Percentiles rank a stretch among this genome's conserved stretches.
These are phyloP conservation scores for Aspergillus ochraceus DNA, from an alignment of 2,329 filamentous ascomycete genomes.

Conservation along the genomic window DNA sequence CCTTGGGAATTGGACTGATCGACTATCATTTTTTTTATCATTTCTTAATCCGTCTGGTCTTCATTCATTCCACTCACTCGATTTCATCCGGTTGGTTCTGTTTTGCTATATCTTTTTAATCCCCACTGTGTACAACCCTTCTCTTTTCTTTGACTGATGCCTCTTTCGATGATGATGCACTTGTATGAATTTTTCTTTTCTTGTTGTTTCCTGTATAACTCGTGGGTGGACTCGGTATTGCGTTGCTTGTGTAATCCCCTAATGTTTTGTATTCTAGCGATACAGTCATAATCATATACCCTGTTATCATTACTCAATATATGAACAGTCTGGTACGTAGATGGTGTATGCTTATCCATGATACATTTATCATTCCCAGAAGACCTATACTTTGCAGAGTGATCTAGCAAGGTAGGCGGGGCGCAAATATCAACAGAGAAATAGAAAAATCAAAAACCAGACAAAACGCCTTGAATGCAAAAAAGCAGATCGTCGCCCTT, in stretches of 20 bases:
- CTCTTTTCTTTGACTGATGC: background rate
- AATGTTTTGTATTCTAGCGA: constrained; percentile 20
- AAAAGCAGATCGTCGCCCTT: background rate
- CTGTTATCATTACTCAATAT: background rate
- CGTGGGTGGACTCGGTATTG: constrained; percentile 9
- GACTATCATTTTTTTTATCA: constrained; percentile 10
- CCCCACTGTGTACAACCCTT: background rate
- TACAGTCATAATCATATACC: constrained; percentile 9
- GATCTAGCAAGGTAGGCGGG: background rate
- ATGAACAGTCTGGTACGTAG: background rate
- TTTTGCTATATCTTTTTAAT: constrained; percentile 1
- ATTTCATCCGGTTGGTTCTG: constrained; percentile 2
- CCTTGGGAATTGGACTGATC: constrained; percentile 31
- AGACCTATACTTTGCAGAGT: background rate
- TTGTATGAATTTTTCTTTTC: constrained; percentile 1
- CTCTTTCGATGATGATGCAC: constrained; percentile 8
- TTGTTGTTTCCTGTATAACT: constrained; percentile 7
- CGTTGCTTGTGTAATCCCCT: constrained; percentile 11
- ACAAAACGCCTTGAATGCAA: constrained; percentile 29
- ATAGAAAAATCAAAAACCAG: constrained; percentile 10
- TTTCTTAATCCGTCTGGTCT: background rate
- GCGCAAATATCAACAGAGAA: constrained; percentile 1
- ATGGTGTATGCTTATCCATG: background rate
- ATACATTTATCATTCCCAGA: background rate
- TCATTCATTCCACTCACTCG: background rate